Evolutionary conservation across 176 grass and related monocot species (phyloP), one percentile per base, ranked within the genome.

Genomic region (sorghum (Sorghum bicolor)): DNA sequence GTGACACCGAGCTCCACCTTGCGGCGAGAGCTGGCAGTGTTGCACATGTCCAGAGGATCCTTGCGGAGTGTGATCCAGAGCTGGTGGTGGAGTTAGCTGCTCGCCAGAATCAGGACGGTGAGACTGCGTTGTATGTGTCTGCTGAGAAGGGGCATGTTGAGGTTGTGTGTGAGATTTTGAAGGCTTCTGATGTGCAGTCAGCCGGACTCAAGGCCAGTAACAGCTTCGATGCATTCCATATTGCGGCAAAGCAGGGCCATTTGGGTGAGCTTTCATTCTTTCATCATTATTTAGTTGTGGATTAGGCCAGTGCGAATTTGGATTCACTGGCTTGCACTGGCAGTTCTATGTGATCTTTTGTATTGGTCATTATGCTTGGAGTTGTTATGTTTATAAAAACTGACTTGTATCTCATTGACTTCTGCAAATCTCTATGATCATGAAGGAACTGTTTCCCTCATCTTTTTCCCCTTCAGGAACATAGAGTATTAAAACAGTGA

Each of bases 231-330:
- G 86, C 95, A 17, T 92, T 98, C 70, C 95, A 95, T 90, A 91
- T 98, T 26, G 95, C 95, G 0, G 91, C 93, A 4, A 98, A 98
- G 75, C 88, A 95, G 83, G 95, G 95, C 26, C 87, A 98, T 91
- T 89, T 98, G 44, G 90, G 95, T 98, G 80, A 88, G 90, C 82
- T 88, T 34, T 60, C 73, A 30, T 80, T 47, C 25, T 39, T 50
- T 36, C 68, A 79, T 47, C 26, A 28, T 69, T 64, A 62, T 83
- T 52, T 14, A 14, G 75, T 26, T 26, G 57, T 26, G 57, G 10
- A 12, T 61, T 61, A 61, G n/a, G n/a, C 19, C 13, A 39, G 15
- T 67, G 5, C 43, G 16, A 22, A 79, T 36, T 14, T 67, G 25
- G 36, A 26, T 40, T 76, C 16, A 24, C 6, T 67, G 57, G 48